Evolutionary conservation across 139 green algal species (phyloP).

Genomic region (Coelastrella sp.): DNA sequence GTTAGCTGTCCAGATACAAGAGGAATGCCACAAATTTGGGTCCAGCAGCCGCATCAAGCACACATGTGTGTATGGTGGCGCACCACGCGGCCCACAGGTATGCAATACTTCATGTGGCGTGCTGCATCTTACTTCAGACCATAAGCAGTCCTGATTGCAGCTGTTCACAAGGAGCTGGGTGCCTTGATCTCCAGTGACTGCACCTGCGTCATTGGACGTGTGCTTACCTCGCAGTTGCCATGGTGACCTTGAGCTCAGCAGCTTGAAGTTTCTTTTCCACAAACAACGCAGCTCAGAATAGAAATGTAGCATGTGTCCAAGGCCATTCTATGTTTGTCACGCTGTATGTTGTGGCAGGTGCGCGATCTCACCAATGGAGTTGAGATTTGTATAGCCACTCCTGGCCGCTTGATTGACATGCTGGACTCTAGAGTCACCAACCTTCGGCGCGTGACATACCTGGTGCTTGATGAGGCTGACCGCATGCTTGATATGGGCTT

Average conservation of each 20-base stretch:
- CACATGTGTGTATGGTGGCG: constrained; percentile 94
- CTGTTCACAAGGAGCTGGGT: too few species aligned
- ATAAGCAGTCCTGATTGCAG: not conserved
- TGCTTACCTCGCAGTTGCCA: too few species aligned
- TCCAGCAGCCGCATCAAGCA: constrained; percentile 86
- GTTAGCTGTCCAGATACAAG: constrained; percentile 92
- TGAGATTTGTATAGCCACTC: constrained; percentile 95
- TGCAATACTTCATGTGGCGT: not conserved
- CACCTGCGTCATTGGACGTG: too few species aligned
- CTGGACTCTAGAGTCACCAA: constrained; percentile 79
- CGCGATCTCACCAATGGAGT: constrained; percentile 72
- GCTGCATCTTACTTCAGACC: too few species aligned
- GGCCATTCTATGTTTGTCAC: not conserved
- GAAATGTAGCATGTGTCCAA: not conserved
- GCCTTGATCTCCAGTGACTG: too few species aligned
- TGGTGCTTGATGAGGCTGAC: constrained; percentile 97
- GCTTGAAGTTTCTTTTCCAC: too few species aligned
- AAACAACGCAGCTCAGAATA: too few species aligned
- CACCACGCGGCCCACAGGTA: constrained; percentile 83
- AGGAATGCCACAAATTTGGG: constrained; percentile 94
- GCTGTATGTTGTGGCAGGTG: constrained; percentile 63
- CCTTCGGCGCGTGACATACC: constrained; percentile 85
- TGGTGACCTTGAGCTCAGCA: too few species aligned
- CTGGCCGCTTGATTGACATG: constrained; percentile 90
- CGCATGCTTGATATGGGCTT: constrained; percentile 98